phyloP scores from a whole-genome alignment of 331 rosid genomes.

The Malus hybrid region DNA sequence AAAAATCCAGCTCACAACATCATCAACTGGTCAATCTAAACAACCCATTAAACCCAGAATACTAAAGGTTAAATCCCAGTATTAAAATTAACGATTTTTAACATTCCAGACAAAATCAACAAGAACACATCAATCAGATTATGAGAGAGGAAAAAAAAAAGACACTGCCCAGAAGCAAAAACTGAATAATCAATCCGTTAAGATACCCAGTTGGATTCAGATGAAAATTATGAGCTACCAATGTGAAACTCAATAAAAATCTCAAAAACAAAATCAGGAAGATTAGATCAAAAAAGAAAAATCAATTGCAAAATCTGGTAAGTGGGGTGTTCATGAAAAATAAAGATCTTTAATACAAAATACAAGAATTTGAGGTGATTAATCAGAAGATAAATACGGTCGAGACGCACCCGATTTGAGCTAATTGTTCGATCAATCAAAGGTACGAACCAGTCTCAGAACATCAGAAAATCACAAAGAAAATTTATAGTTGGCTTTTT shows the following conservation, averaged over 20 bases:
- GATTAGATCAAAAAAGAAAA: constrained; percentile 40
- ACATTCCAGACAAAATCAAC: constrained; percentile 20
- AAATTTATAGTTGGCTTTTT: not conserved
- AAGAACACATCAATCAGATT: constrained; percentile 10
- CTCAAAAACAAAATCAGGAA: constrained; percentile 19
- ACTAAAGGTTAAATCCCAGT: constrained; percentile 21
- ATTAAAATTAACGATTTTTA: constrained; percentile 17
- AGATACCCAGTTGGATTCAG: constrained; percentile 30
- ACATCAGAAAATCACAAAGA: constrained; percentile 42
- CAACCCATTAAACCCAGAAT: constrained; percentile 21
- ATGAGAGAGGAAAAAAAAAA: not conserved
- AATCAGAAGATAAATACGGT: constrained; percentile 25
- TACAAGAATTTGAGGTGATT: constrained; percentile 11
- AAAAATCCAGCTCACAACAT: constrained; percentile 25
- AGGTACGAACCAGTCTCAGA: constrained; percentile 40
- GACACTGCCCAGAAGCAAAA: constrained; percentile 21
- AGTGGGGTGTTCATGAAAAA: not conserved
- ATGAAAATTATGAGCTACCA: constrained; percentile 14
- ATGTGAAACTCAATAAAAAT: constrained; percentile 21
- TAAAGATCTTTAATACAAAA: constrained; percentile 39
- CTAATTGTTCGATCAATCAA: constrained; percentile 31
- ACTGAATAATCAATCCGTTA: constrained; percentile 20
- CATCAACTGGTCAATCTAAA: constrained; percentile 10
- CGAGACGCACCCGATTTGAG: constrained; percentile 45
- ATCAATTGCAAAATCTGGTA: constrained; percentile 19